These are phyloP conservation scores for Dryadomyces quercus-mongolicae DNA, from an alignment of 2,329 filamentous ascomycete genomes.

Conservation along the genomic window DNA sequence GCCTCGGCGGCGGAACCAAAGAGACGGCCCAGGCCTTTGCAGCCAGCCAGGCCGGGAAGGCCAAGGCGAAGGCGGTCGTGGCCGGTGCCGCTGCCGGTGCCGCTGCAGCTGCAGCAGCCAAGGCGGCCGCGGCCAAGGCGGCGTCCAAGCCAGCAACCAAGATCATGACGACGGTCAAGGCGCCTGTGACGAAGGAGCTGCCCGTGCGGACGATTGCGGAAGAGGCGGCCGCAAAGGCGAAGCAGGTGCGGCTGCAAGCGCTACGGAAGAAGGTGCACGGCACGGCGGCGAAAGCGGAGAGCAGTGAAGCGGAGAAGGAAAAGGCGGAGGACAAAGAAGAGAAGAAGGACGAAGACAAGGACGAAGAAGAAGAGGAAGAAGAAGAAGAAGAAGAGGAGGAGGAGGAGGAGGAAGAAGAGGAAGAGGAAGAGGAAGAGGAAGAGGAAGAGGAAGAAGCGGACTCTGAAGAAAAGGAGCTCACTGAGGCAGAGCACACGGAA, in stretches of 20 bases:
- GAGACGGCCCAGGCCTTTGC: not conserved
- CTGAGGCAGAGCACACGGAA: not conserved
- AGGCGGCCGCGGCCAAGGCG: not conserved
- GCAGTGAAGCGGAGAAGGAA: not conserved
- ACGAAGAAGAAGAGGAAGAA: conserved; percentile 6
- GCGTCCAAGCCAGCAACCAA: conserved; percentile 13
- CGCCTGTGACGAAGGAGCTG: conserved; percentile 17
- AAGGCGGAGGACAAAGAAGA: not conserved
- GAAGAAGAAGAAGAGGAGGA: conserved; percentile 6
- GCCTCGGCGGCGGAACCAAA: not conserved
- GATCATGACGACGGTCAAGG: not conserved
- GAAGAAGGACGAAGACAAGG: conserved; percentile 6
- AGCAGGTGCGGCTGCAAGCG: conserved; percentile 42
- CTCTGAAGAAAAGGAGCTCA: not conserved
- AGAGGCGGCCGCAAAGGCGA: conserved; percentile 54
- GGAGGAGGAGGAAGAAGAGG: not conserved
- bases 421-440: not conserved
- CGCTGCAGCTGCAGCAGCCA: not conserved
- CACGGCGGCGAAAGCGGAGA: conserved; percentile 18
- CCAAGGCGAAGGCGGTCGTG: conserved; percentile 14
- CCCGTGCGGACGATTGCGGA: conserved; percentile 46
- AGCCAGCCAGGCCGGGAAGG: not conserved
- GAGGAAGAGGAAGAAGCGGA: not conserved
- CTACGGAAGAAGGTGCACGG: conserved; percentile 44
- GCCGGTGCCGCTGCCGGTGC: conserved; percentile 9